A percentile compares a stretch with the other conserved stretches of the same genome.
Evolutionary conservation across 768 basidiomycete species (phyloP).

Genomic region (Suillus spraguei): DNA sequence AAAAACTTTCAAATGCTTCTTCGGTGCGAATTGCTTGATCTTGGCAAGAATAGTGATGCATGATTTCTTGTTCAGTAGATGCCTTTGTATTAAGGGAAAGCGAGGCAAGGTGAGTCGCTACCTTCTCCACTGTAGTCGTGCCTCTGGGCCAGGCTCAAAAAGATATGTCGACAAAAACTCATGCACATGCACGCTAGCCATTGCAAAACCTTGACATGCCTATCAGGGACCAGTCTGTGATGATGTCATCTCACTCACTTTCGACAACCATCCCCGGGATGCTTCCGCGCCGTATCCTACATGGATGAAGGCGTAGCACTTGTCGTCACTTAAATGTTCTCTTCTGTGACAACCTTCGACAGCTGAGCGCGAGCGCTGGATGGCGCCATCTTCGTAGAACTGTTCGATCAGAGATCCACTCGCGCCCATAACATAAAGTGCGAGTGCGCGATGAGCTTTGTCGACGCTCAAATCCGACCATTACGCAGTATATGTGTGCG

Average conservation of each 20-base stretch:
- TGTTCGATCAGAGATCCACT: constrained; percentile 24
- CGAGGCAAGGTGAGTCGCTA: constrained; percentile 13
- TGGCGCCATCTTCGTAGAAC: constrained; percentile 26
- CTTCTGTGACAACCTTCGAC: constrained; percentile 24
- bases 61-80: constrained; percentile 15
- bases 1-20: constrained; percentile 27
- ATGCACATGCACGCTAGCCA: constrained; percentile 32
- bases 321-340: constrained; percentile 30
- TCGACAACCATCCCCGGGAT: constrained; percentile 63
- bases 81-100: constrained; percentile 13
- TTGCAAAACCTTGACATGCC: constrained; percentile 25
- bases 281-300: constrained; percentile 59
- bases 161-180: constrained; percentile 27
- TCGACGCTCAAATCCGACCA: not conserved
- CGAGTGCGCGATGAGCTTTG: constrained; percentile 32
- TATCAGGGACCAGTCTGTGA: not conserved
- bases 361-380: constrained; percentile 27
- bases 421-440: constrained; percentile 30
- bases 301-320: constrained; percentile 63
- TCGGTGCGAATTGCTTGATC: constrained; percentile 42
- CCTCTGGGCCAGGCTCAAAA: constrained; percentile 14
- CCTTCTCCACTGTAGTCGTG: constrained; percentile 1
- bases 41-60: constrained; percentile 51
- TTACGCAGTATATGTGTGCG: not conserved
- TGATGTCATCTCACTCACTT: constrained; percentile 39